Evolutionary conservation across 345 rosid genomes (phyloP), one percentile per base, ranked within the genome.

Genomic region (Pugionium dolabratum): DNA sequence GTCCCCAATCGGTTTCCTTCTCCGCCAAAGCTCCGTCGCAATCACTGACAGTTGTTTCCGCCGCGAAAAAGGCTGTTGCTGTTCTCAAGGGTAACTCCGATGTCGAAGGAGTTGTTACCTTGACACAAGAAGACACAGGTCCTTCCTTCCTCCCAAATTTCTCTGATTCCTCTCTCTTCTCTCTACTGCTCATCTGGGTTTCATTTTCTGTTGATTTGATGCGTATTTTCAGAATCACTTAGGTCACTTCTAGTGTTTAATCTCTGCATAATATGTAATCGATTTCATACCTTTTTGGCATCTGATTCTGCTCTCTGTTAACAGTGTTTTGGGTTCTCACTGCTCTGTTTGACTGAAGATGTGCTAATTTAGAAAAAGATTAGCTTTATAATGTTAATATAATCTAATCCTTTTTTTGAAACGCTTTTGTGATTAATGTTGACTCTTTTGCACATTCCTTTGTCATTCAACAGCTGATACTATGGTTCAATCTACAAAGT

Each of bases 51-150:
- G 79, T 93, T 27, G 75, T 82, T 6, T 87, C 90, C 48, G 86
- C 83, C 52, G 43, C 85, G 36, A 90, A 90, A 76, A 90, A 94
- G 59, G 97, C 95, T 9, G 96, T 94, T 0, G 97, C 92, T 5
- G 97, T 90, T n/a, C 85, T 94, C 41, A 90, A 80, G 75, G 97
- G 99, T 6, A 77, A 41, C 48, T 89, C 98, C 56, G 54, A 56
- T 42, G 99, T 86, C 10, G 88, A 94, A 83, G 99, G 99, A 67
- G 95, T 90, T 54, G 87, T 82, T 71, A 83, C 86, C 49, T 75
- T 94, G 84, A 75, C 84, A 36, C 99, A 94, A 71, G 96, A 84
- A 3, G 85, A 76, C 50, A 79, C 54, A 66, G 96, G 98, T 90
- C 32, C 5, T 76, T 18, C 28, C 3, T 2, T 5, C 25, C 18